phyloP scores from a whole-genome alignment of 257 asterid species.

The Solanum gandarillasii region DNA sequence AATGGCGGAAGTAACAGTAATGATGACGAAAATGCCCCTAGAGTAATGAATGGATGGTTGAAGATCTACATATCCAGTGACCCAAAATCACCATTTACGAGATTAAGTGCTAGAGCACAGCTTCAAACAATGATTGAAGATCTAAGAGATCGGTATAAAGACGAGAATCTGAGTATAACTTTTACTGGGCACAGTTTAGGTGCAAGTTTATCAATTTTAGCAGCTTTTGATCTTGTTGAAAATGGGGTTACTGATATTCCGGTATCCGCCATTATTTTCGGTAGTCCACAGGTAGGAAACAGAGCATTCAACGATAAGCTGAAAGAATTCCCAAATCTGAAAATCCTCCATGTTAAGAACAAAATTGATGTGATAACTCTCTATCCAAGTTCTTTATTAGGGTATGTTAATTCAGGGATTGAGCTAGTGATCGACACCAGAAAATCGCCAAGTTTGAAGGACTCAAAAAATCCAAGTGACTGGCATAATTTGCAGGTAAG shows the following conservation, averaged over 20 bases:
- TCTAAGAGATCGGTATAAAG: constrained; percentile 25
- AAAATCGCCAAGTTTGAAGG: constrained; percentile 59
- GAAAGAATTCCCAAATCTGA: constrained; percentile 29
- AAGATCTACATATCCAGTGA: constrained; percentile 47
- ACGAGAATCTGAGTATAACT: constrained; percentile 49
- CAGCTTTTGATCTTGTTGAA: constrained; percentile 74
- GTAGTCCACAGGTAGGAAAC: constrained; percentile 79
- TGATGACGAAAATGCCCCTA: constrained; percentile 21
- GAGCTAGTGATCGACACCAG: constrained; percentile 44
- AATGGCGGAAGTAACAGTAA: not conserved
- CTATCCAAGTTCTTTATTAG: constrained; percentile 45
- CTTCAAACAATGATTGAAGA: constrained; percentile 28
- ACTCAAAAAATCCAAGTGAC: constrained; percentile 50
- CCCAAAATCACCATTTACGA: constrained; percentile 58
- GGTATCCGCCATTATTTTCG: constrained; percentile 62
- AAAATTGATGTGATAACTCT: constrained; percentile 57
- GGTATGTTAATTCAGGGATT: constrained; percentile 40
- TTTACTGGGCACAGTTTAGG: constrained; percentile 81
- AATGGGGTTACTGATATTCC: constrained; percentile 65
- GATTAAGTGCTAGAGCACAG: constrained; percentile 52
- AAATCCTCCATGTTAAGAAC: constrained; percentile 53
- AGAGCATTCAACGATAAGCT: constrained; percentile 37
- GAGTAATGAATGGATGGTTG: constrained; percentile 76
- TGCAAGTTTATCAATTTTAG: constrained; percentile 39
- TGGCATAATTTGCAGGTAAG: constrained; percentile 81